Conservation (phyloP, 352 stramenopile species). For the Pythium brachiatum region DNA sequence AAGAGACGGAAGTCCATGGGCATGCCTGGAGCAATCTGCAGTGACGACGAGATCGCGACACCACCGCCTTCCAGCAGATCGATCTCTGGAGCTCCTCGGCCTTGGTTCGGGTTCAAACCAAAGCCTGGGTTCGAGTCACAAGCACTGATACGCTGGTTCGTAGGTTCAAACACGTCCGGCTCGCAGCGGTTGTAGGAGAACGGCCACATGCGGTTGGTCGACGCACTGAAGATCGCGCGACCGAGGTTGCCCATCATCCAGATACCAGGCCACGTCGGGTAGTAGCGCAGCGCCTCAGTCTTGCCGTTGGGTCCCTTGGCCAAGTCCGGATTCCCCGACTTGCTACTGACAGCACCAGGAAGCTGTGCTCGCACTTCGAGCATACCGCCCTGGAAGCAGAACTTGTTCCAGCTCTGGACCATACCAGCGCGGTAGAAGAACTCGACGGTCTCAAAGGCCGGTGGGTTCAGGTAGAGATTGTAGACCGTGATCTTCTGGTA, state of each 20-base stretch:
- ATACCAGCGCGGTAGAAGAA: conserved; percentile 68
- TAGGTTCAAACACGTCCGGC: conserved; percentile 48
- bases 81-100: conserved; percentile 86
- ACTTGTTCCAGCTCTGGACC: conserved; percentile 92
- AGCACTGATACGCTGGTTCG: conserved; percentile 80
- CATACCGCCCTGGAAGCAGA: conserved; percentile 91
- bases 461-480: conserved; percentile 54
- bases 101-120: conserved; percentile 46
- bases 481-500: conserved; percentile 48
- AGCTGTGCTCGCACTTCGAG: conserved; percentile 85
- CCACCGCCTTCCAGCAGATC: conserved; percentile 85
- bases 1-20: conserved; percentile 31
- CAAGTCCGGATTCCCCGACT: conserved; percentile 32
- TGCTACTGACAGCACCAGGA: conserved; percentile 60
- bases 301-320: conserved; percentile 25
- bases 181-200: conserved; percentile 89
- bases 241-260: conserved; percentile 47
- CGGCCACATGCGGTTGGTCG: conserved; percentile 89
- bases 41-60: conserved; percentile 61
- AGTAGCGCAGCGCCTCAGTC: conserved; percentile 24
- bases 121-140: conserved; percentile 90
- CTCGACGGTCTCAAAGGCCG: conserved; percentile 38
- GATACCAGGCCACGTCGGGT: conserved; percentile 82
- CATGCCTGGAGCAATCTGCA: conserved; percentile 64
- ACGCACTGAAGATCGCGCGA: conserved; percentile 43